A percentile compares a stretch with the other conserved stretches of the same genome.
These are phyloP conservation scores for Pythium sukuiense DNA, from an alignment of 352 stramenopile species.

Conservation along the genomic window DNA sequence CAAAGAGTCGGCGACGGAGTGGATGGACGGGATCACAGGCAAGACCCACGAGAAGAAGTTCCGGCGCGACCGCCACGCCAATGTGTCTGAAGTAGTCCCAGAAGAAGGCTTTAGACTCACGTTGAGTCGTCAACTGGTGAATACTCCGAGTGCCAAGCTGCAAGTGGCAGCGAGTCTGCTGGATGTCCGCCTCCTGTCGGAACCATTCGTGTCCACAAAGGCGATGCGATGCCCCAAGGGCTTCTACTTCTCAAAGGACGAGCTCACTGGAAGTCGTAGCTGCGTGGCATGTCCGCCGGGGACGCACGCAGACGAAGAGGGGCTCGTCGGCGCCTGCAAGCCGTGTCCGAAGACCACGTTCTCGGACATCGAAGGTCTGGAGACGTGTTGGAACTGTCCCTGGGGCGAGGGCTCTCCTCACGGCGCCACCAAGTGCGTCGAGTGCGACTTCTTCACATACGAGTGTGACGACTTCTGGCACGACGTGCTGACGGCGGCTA, in stretches of 20 bases:
- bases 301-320: constrained; percentile 31
- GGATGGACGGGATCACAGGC: constrained; percentile 7
- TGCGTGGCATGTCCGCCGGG: constrained; percentile 39
- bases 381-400: constrained; percentile 40
- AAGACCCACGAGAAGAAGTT: constrained; percentile 5
- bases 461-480: constrained; percentile 59
- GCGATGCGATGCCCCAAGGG: constrained; percentile 24
- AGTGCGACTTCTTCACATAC: constrained; percentile 55
- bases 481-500: constrained; percentile 37
- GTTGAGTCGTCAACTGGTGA: constrained; percentile 11
- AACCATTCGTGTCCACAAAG: constrained; percentile 12
- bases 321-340: constrained; percentile 33
- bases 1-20: constrained; percentile 6
- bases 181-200: background rate
- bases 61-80: constrained; percentile 1
- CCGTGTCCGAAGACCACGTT: constrained; percentile 42
- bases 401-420: constrained; percentile 33
- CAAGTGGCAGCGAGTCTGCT: constrained; percentile 5
- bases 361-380: constrained; percentile 36
- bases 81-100: constrained; percentile 15
- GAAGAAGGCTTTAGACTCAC: constrained; percentile 2
- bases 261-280: background rate
- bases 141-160: background rate
- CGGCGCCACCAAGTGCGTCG: constrained; percentile 39
- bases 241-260: constrained; percentile 14